Percentiles rank a stretch among this genome's conserved stretches.
Evolutionary conservation across 2,329 filamentous ascomycete genomes (phyloP).

Genomic region (Ceratocystis smalleyi): DNA sequence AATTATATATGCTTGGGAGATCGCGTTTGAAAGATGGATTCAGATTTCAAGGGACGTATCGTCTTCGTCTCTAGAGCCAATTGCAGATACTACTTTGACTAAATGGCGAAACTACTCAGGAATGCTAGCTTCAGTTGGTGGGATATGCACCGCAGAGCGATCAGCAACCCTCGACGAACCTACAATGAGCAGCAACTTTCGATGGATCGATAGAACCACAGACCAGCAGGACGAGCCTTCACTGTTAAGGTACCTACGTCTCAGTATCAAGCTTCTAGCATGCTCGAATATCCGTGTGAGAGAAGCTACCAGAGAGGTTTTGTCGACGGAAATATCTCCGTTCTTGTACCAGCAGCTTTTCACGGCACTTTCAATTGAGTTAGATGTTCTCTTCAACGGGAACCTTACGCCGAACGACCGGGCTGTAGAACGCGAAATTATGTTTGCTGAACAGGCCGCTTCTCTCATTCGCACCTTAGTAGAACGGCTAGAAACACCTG

Average conservation of each 20-base stretch:
- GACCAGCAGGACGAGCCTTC: slow-evolving; percentile 47
- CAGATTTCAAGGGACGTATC: slow-evolving; percentile 48
- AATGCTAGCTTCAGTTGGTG: slow-evolving; percentile 50
- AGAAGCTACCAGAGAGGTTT: slow-evolving; percentile 50
- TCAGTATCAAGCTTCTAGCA: slow-evolving; percentile 49
- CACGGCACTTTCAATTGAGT: slow-evolving; percentile 47
- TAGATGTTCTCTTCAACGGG: slow-evolving; percentile 43
- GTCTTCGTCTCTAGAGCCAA: slow-evolving; percentile 32
- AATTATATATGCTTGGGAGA: slow-evolving; percentile 53
- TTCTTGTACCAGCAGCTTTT: slow-evolving; percentile 48
- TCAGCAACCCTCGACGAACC: slow-evolving; percentile 42
- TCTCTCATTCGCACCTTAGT: slow-evolving; percentile 48
- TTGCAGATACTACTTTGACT: slow-evolving; percentile 41
- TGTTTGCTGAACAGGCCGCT: slow-evolving; percentile 53
- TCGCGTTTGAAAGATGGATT: slow-evolving; percentile 49
- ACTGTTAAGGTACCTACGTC: slow-evolving; percentile 42
- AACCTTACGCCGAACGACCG: slow-evolving; percentile 28
- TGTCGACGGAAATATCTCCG: slow-evolving; percentile 49
- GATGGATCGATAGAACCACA: slow-evolving; percentile 49
- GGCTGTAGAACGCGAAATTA: slow-evolving; percentile 43
- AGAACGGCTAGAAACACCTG: slow-evolving; percentile 46
- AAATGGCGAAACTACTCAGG: slow-evolving; percentile 58
- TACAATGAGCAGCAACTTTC: slow-evolving; percentile 34
- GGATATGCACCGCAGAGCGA: slow-evolving; percentile 48
- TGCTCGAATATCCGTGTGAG: slow-evolving; percentile 48